Percentiles rank a stretch among this genome's conserved stretches.
phyloP scores from a whole-genome alignment of 179 eudicot species.

The Silene coronaria region DNA sequence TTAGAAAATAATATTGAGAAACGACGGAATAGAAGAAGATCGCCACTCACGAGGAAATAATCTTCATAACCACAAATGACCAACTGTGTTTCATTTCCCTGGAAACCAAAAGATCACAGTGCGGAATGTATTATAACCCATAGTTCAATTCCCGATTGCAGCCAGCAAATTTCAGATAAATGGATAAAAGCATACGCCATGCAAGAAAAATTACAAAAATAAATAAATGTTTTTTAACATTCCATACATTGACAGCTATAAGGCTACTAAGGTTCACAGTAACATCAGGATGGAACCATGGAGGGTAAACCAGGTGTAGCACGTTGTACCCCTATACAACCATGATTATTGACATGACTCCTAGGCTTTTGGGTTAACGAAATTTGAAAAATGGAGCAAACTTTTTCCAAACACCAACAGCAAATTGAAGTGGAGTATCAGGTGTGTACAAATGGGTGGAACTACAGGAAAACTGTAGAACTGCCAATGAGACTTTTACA shows the following conservation, averaged over 20 bases:
- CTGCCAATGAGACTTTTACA: not conserved
- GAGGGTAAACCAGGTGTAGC: not conserved
- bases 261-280: not conserved
- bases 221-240: not conserved
- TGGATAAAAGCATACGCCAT: not conserved
- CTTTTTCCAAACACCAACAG: not conserved
- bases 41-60: not conserved
- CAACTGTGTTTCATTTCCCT: slow-evolving; percentile 13
- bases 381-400: not conserved
- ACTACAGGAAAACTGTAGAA: not conserved
- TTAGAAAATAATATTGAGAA: not conserved
- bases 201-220: not conserved
- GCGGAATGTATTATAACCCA: not conserved
- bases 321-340: not conserved
- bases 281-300: not conserved
- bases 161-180: not conserved
- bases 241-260: not conserved
- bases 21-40: not conserved
- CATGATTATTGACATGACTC: not conserved
- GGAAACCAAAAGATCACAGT: not conserved
- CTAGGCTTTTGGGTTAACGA: not conserved
- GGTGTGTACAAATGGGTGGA: not conserved
- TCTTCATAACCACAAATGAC: slow-evolving; percentile 15
- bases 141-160: not conserved
- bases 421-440: not conserved